Evolutionary conservation across 495 filamentous ascomycete species (phyloP).

Genomic region (Glarea lozoyensis): DNA sequence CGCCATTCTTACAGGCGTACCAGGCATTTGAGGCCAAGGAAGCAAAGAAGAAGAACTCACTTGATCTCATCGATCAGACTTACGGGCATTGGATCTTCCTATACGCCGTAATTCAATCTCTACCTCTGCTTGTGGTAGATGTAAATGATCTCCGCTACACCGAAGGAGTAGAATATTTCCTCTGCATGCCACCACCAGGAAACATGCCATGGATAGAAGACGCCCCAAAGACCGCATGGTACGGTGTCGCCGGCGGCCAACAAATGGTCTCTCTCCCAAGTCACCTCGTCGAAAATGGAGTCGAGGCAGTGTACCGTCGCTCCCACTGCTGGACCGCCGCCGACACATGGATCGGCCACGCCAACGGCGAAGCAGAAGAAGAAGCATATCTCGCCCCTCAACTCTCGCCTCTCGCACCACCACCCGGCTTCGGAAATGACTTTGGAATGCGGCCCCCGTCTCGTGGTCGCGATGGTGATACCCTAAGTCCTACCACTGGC

Average conservation of each 20-base stretch:
- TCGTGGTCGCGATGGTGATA: background rate
- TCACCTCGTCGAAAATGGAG: constrained; percentile 77
- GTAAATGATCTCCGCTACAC: constrained; percentile 68
- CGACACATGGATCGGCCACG: constrained; percentile 50
- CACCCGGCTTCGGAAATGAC: constrained; percentile 16
- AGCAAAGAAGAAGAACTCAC: constrained; percentile 58
- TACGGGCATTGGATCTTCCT: constrained; percentile 91
- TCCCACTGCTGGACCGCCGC: constrained; percentile 88
- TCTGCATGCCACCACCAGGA: constrained; percentile 82
- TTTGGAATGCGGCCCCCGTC: constrained; percentile 11
- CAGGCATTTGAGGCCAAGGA: constrained; percentile 74
- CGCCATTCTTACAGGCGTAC: constrained; percentile 68
- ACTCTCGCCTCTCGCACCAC: constrained; percentile 13
- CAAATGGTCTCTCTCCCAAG: constrained; percentile 69
- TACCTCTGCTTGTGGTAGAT: constrained; percentile 85
- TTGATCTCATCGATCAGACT: constrained; percentile 69
- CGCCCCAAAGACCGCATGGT: constrained; percentile 63
- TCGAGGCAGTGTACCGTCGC: constrained; percentile 83
- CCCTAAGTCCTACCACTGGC: background rate
- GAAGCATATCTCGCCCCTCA: background rate
- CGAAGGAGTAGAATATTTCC: constrained; percentile 88
- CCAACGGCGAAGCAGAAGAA: background rate
- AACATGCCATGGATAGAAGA: constrained; percentile 81
- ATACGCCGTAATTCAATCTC: constrained; percentile 80
- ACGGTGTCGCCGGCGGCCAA: constrained; percentile 61